Conservation (phyloP, 805 yeast genomes). For the Cephaloascus albidus region DNA sequence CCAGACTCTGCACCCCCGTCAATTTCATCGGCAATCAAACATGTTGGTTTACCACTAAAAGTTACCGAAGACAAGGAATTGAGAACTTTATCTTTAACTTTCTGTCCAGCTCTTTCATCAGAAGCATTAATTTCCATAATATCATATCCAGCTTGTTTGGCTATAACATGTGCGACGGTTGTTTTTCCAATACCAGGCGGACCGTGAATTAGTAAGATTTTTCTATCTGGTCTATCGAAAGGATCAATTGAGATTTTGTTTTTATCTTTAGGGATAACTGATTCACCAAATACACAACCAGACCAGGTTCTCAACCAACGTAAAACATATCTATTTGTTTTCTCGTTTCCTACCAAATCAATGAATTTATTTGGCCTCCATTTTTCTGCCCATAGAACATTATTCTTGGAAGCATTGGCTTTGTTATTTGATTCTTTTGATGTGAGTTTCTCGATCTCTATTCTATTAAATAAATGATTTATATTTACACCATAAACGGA, state of each 20-base stretch:
- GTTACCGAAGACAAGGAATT: slow-evolving; percentile 61
- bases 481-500: not conserved
- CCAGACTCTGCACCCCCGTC: slow-evolving; percentile 72
- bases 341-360: slow-evolving; percentile 64
- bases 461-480: not conserved
- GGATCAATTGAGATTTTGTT: slow-evolving; percentile 27
- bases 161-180: slow-evolving; percentile 75
- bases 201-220: slow-evolving; percentile 72
- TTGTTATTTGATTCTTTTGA: not conserved
- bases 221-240: slow-evolving; percentile 47
- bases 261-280: slow-evolving; percentile 13
- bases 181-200: slow-evolving; percentile 95
- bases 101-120: slow-evolving; percentile 60
- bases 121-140: slow-evolving; percentile 82
- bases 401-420: not conserved
- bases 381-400: slow-evolving; percentile 49
- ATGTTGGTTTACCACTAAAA: slow-evolving; percentile 65
- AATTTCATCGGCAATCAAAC: slow-evolving; percentile 82
- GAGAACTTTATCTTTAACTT: slow-evolving; percentile 41
- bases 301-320: slow-evolving; percentile 67
- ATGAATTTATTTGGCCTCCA: slow-evolving; percentile 58
- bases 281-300: slow-evolving; percentile 42
- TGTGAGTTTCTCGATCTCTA: not conserved
- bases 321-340: slow-evolving; percentile 46
- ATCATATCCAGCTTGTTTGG: slow-evolving; percentile 73